Evolutionary conservation across 1,284 basidiomycete genomes (phyloP), one percentile per base, ranked within the genome.

Genomic region (Porogramme epimiltina): DNA sequence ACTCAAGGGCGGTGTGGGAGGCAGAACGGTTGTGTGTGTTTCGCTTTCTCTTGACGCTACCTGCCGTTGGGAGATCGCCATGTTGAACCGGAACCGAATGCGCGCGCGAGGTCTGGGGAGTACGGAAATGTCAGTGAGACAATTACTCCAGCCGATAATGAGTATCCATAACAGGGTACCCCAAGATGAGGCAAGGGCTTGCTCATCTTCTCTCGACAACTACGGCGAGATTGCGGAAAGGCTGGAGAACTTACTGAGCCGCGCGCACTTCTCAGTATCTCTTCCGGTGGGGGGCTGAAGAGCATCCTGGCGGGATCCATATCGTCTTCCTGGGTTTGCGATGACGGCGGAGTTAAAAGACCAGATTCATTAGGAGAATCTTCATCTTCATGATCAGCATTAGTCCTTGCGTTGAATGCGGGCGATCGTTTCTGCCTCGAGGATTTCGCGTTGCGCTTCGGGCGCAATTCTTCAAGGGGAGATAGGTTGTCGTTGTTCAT

Each of bases 241-340:
- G n/a, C n/a, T n/a, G n/a, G n/a, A n/a, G 28, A 40, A 62, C 63
- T 55, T 52, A 65, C 62, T 39, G 54, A 54, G 34, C 44, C 45
- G 23, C 54, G 45, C 36, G 26, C 45, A 36, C 54, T 53, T 16
- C 68, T 62, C 6, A 75, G 58, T 10, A 61, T 60, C 52, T 76
- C 74, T 51, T 78, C 76, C n/a, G 76, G 76, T 4, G 76, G 76
- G 2, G 75, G 75, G 49, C 75, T 77, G 46, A 77, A 77, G 10
- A 78, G 61, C 59, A 70, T 73, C 45, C 56, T 60, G 9, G 65
- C 56, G 10, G 64, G 56, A 31, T 68, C 62, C 26, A 60, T 52
- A 15, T 59, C 62, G 13, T 61, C 48, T 1, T 60, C 52, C 11
- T 54, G 54, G 33, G 52, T 45, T 25, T 64, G 65, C 3, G 68